Evolutionary conservation across 2,329 filamentous ascomycete genomes (phyloP).

Genomic region (Penicillium sp.): DNA sequence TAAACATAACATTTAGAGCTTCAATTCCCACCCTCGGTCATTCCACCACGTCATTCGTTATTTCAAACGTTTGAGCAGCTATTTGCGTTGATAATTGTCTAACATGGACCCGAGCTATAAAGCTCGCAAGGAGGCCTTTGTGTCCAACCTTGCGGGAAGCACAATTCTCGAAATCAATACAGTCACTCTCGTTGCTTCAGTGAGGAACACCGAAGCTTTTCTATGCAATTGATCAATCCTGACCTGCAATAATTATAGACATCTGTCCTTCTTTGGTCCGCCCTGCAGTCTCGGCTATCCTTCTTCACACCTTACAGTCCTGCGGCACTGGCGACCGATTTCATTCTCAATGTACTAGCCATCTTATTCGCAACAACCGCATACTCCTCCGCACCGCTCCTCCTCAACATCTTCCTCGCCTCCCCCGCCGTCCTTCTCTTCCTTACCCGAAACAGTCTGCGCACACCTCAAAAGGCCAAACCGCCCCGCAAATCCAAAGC

Average conservation of each 20-base stretch:
- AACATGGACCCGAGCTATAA: slow-evolving; percentile 67
- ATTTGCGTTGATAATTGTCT: neutral
- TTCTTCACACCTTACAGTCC: slow-evolving; percentile 77
- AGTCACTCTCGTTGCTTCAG: slow-evolving; percentile 80
- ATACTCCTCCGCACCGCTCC: slow-evolving; percentile 71
- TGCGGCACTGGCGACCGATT: slow-evolving; percentile 72
- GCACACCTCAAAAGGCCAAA: slow-evolving; percentile 36
- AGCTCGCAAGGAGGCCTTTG: slow-evolving; percentile 88
- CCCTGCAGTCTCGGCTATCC: slow-evolving; percentile 76
- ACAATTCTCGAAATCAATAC: slow-evolving; percentile 80
- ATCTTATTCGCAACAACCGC: slow-evolving; percentile 83
- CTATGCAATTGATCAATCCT: slow-evolving; percentile 1
- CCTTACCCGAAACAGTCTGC: slow-evolving; percentile 36
- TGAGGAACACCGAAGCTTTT: slow-evolving; percentile 48
- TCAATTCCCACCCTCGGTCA: neutral
- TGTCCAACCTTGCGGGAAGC: slow-evolving; percentile 85
- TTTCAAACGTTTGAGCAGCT: neutral
- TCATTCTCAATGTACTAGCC: slow-evolving; percentile 78
- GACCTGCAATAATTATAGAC: slow-evolving; percentile 54
- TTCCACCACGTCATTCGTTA: slow-evolving; percentile 4
- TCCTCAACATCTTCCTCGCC: slow-evolving; percentile 72
- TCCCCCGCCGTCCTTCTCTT: slow-evolving; percentile 67
- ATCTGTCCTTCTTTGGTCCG: slow-evolving; percentile 81
- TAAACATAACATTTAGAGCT: slow-evolving; percentile 5
- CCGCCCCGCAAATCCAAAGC: slow-evolving; percentile 27